Evolutionary conservation across 257 asterid genomes (phyloP).

Genomic region (Petunia secreta): DNA sequence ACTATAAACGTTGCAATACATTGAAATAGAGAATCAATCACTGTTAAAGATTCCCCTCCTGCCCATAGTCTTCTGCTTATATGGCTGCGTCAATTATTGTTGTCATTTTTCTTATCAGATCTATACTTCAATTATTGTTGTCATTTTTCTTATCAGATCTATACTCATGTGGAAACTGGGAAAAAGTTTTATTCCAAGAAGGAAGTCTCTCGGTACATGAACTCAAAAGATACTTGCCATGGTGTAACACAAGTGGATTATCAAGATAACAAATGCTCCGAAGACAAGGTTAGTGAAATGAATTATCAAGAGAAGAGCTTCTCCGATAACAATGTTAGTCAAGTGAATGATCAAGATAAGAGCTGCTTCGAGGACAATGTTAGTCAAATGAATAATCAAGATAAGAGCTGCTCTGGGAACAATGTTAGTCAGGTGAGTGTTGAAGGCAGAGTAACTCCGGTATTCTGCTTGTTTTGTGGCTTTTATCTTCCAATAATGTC

Average conservation of each 20-base stretch:
- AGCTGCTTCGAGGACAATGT: slow-evolving; percentile 25
- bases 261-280: slow-evolving; percentile 6
- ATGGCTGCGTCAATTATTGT: slow-evolving; percentile 11
- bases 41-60: background rate
- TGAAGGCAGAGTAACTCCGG: background rate
- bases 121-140: slow-evolving; percentile 34
- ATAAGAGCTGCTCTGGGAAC: slow-evolving; percentile 8
- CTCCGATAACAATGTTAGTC: background rate
- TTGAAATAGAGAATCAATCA: background rate
- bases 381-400: slow-evolving; percentile 39
- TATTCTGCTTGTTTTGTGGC: background rate
- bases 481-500: slow-evolving; percentile 18
- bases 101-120: slow-evolving; percentile 45
- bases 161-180: slow-evolving; percentile 47
- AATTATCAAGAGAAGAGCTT: slow-evolving; percentile 24
- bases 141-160: slow-evolving; percentile 50
- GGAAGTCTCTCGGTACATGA: slow-evolving; percentile 39
- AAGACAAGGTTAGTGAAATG: slow-evolving; percentile 30
- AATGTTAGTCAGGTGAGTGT: slow-evolving; percentile 5
- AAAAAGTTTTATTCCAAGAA: slow-evolving; percentile 53
- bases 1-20: background rate
- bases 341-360: background rate
- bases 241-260: slow-evolving; percentile 39
- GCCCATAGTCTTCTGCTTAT: background rate
- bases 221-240: slow-evolving; percentile 27